A percentile compares a stretch with the other conserved stretches of the same genome.
Conservation (phyloP, 352 stramenopile species). For the Detonula confervacea region DNA sequence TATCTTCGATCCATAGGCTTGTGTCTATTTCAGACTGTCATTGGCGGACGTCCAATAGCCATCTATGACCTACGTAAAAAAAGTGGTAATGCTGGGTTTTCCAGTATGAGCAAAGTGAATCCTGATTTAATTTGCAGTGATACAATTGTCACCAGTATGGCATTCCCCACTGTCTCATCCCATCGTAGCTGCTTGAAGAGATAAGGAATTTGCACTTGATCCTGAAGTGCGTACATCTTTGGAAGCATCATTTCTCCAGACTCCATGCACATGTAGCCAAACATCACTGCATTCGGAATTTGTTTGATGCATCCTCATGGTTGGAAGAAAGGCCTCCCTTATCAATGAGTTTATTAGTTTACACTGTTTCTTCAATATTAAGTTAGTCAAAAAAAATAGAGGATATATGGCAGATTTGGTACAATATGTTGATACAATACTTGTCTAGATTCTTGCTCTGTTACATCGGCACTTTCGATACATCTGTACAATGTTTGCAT, state of each 20-base stretch:
- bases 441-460: not conserved
- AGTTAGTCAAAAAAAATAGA: no score
- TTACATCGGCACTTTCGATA: not conserved
- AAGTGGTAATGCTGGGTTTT: no score
- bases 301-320: not conserved
- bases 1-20: slow-evolving; percentile 18
- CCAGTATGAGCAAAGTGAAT: not conserved
- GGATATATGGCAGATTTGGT: slow-evolving; percentile 16
- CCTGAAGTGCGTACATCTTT: slow-evolving; percentile 1
- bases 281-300: slow-evolving; percentile 16
- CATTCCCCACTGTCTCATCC: slow-evolving; percentile 13
- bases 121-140: slow-evolving; percentile 9
- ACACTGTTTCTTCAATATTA: no score
- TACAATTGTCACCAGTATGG: slow-evolving; percentile 5
- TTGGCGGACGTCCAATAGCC: not conserved
- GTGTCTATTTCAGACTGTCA: not conserved
- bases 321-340: not conserved
- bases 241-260: slow-evolving; percentile 22
- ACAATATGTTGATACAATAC: slow-evolving; percentile 8
- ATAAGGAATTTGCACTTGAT: slow-evolving; percentile 7
- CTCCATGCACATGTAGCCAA: slow-evolving; percentile 15
- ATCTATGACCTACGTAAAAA: no score
- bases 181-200: slow-evolving; percentile 7
- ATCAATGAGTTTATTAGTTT: not conserved
- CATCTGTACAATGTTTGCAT: not conserved